Base-by-base conservation (phyloP, 2,329 filamentous ascomycete species). In the Penicillium sp. region DNA sequence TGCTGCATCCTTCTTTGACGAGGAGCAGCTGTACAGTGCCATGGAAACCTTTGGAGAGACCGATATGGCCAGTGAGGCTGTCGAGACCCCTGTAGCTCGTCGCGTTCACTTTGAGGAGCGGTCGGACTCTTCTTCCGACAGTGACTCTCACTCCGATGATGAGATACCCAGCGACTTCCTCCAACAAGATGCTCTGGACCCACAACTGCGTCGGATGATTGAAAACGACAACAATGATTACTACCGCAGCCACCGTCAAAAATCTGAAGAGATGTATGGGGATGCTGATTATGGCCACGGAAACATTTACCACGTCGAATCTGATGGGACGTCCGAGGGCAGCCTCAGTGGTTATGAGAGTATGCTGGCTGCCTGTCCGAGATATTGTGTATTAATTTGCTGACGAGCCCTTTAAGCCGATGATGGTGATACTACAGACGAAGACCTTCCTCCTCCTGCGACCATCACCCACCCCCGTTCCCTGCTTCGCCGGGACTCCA, bases 141-240 rank as follows among this genome's bases (percentile, higher is more conserved):
- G 84, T 61, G 72, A 75, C 39, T 76, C 75, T 1, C 73, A 75
- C 57, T 75, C 73, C 0, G 75, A 85, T 60, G 85, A 86, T 63
- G 85, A 92, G 63, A 91, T 91, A 62, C 89, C 90, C 1, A 87
- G 92, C 71, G 87, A 94, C 60, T 94, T 94, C 73, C 82, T 93
- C 58, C 86, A 90, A 52, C 89, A 92, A 75, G 89, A 86, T 70
- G 83, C 85, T 15, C 81, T 94, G 5, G 90, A 92, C 67, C 88
- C 89, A 5, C 83, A 83, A 54, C 87, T 94, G 69, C 88, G 89
- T 63, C 84, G 86, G 43, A 87, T 91, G 76, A 89, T 93, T 64
- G 89, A 92, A 71, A 83, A 85, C 63, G 87, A 91, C 63, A 78
- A 79, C 45, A 71, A 76, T n/a, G 63, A 63, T 6, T 59, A 66